Base-by-base conservation (phyloP, 331 rosid genomes). In the Malus hybrid region DNA sequence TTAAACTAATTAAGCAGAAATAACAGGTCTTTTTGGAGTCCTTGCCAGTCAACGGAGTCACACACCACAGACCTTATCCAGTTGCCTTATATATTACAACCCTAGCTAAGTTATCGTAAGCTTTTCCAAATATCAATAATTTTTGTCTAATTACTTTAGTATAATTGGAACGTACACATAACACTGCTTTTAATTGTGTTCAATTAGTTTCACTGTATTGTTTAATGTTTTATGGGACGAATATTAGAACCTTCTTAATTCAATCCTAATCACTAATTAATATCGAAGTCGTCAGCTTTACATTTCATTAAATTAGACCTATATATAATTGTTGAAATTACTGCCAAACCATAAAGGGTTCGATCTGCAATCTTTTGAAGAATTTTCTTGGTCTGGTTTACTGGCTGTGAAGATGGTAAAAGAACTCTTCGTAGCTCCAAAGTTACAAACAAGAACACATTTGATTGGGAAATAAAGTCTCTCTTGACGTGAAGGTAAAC, bases 21-120 rank as follows among this genome's bases (percentile, higher is more conserved):
- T 36, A 70, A 68, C 32, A 28, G 39, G 19, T 58, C 33, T 68
- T 78, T 75, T 53, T 52, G 63, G 69, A 71, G 78, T 78, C 82
- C 71, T 44, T 58, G 46, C 64, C 77, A 63, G 81, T 80, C 87
- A 84, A 82, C 82, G 62, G 75, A 68, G 84, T 81, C 75, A 68
- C 66, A 72, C 60, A 33, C 63, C 24, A 24, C 24, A 24, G 24
- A 24, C 24, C 24, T 24, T 26, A 62, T 2, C 20, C 18, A 2
- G 30, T 14, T 67, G 60, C 66, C 61, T 32, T 24, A 24, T 58
- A 64, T 33, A 55, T 15, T 69, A 63, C 29, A 58, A 13, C 57
- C 56, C 60, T 30, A 13, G 12, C 20, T 19, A 33, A 70, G 34
- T 86, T 70, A n/a, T 20, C 42, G 44, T 70, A 74, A 52, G 70